Evolutionary conservation across 768 basidiomycete species (phyloP).

Genomic region (Mycena floridula): DNA sequence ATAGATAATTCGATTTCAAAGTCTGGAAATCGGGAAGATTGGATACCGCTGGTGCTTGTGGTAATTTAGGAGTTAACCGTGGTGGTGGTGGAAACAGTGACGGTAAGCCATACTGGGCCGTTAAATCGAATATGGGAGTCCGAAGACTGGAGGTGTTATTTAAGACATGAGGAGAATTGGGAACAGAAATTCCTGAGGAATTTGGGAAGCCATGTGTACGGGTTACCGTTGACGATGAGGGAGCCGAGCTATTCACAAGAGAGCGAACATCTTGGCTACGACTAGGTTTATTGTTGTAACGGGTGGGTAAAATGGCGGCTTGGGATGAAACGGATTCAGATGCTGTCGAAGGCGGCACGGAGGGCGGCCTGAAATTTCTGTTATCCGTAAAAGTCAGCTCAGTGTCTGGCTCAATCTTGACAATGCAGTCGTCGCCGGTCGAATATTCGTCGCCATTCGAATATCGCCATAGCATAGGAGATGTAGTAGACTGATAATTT

Average conservation of each 20-base stretch:
- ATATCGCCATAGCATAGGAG: too few species aligned
- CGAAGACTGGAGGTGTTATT: slow-evolving; percentile 50
- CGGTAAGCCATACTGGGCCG: slow-evolving; percentile 77
- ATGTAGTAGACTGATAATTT: too few species aligned
- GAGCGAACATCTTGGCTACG: slow-evolving; percentile 41
- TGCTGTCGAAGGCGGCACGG: slow-evolving; percentile 38
- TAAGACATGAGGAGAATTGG: slow-evolving; percentile 51
- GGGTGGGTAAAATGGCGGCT: slow-evolving; percentile 47
- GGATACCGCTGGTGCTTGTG: slow-evolving; percentile 23
- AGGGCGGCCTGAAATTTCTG: slow-evolving; percentile 48
- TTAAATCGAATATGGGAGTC: slow-evolving; percentile 65
- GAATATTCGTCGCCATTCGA: too few species aligned
- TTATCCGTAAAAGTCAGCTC: slow-evolving; percentile 45
- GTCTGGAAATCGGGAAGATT: slow-evolving; percentile 40
- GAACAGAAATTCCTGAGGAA: slow-evolving; percentile 42
- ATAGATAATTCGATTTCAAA: slow-evolving; percentile 59
- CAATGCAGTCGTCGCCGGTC: too few species aligned
- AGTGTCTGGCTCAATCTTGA: not conserved
- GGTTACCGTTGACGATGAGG: slow-evolving; percentile 31
- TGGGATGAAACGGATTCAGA: slow-evolving; percentile 21
- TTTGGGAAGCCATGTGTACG: slow-evolving; percentile 34
- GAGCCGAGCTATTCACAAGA: slow-evolving; percentile 44
- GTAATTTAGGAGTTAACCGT: slow-evolving; percentile 42
- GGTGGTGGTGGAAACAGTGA: slow-evolving; percentile 64
- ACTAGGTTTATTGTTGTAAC: slow-evolving; percentile 24